These are phyloP conservation scores for Phaeoacremonium minimum DNA, from an alignment of 2,329 filamentous ascomycete genomes.

Conservation along the genomic window DNA sequence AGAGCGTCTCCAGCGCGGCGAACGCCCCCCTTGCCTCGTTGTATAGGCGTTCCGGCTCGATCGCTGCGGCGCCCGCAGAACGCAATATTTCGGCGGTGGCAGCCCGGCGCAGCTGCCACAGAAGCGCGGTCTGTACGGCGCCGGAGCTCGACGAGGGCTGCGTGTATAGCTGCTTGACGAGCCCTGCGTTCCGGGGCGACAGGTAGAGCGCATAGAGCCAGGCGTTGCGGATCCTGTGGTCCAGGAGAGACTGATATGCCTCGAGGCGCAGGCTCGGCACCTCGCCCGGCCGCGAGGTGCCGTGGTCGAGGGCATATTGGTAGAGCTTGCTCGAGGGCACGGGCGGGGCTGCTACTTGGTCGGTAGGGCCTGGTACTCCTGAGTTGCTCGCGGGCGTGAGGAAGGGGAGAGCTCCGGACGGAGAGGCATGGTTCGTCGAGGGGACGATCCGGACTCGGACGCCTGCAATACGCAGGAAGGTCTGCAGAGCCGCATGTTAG, in stretches of 20 bases:
- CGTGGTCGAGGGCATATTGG: conserved; percentile 59
- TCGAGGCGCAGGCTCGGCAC: conserved; percentile 47
- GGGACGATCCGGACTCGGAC: conserved; percentile 63
- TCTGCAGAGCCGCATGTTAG: conserved; percentile 39
- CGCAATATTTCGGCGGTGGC: conserved; percentile 72
- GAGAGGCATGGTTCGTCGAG: conserved; percentile 91
- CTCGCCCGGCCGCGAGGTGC: conserved; percentile 15
- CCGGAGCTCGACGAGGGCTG: conserved; percentile 52
- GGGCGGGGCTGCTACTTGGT: conserved; percentile 25
- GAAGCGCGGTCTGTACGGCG: conserved; percentile 59
- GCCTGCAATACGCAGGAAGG: conserved; percentile 74
- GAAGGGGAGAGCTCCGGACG: conserved; percentile 83
- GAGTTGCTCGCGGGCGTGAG: conserved; percentile 51
- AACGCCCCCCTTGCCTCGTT: conserved; percentile 39
- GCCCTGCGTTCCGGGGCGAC: conserved; percentile 58
- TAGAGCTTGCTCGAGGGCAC: conserved; percentile 64
- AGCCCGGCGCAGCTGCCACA: conserved; percentile 64
- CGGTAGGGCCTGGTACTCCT: conserved; percentile 18
- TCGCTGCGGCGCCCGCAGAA: conserved; percentile 8
- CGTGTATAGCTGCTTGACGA: conserved; percentile 72
- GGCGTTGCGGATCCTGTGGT: conserved; percentile 74
- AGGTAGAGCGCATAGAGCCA: conserved; percentile 89
- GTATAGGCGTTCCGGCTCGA: conserved; percentile 33
- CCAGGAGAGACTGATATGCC: conserved; percentile 74
- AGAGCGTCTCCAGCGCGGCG: conserved; percentile 36